Evolutionary conservation across 371 early-diverging fungal species (phyloP), one percentile per base, ranked within the genome.

Genomic region (Zopfochytrium polystomum): DNA sequence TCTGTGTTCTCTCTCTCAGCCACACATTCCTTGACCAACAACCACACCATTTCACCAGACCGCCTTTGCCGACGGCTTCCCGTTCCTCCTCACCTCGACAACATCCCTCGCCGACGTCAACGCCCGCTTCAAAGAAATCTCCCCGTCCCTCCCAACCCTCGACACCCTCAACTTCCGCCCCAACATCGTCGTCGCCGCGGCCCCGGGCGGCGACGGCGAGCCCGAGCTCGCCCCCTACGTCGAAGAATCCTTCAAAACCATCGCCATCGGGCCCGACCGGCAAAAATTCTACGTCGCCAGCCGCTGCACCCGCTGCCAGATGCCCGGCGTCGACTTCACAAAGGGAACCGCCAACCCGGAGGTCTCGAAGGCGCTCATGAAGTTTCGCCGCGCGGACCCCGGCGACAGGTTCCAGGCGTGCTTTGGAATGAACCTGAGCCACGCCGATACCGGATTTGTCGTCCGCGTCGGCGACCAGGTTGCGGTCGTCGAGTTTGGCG

Each of bases 381-480:
- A 54, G 26, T 72, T 57, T 50, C 60, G 79, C 15, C 50, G 79
- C 4, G 68, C 71, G 11, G 79, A 79, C 57, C 59, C 66, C 7
- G 75, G 75, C 2, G 58, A 33, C 15, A 67, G 64, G 34, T 75
- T 58, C 52, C 50, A 62, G 53, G 55, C 68, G 3, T 72, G 71
- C 51, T 71, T 79, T 51, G 77, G 79, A 3, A 60, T 79, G 61
- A 76, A 79, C 55, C 66, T 58, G 5, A 53, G 63, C n/a, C 38
- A 31, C 9, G 47, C 25, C 13, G 52, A 34, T 11, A 27, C 20
- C 1, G 70, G 58, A 3, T 60, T 63, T 23, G 27, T 18, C 22
- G 23, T 74, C 13, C 3, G n/a, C 0, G 66, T 70, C n/a, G 74
- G 72, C 6, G 72, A 70, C 49, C 7, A 23, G 1, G 56, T 76